Conservation (phyloP, 305 asterid genomes). For the Rubia peregrina region DNA sequence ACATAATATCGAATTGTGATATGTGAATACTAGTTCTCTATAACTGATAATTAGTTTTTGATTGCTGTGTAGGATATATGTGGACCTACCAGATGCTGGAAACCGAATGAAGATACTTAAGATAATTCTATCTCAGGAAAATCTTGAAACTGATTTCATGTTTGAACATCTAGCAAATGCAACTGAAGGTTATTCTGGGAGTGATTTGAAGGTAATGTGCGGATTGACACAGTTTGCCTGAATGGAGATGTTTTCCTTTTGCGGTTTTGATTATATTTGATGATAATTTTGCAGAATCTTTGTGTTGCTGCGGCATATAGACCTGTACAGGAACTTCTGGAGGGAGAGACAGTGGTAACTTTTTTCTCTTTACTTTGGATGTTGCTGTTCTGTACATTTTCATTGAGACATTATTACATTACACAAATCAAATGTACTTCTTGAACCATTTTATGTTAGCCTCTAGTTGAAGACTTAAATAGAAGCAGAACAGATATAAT, state of each 20-base stretch:
- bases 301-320: slow-evolving; percentile 92
- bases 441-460: not conserved
- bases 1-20: not conserved
- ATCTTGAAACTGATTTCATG: slow-evolving; percentile 57
- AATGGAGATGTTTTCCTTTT: slow-evolving; percentile 6
- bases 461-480: not conserved
- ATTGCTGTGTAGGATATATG: slow-evolving; percentile 55
- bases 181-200: slow-evolving; percentile 97
- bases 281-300: slow-evolving; percentile 55
- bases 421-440: not conserved
- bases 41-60: slow-evolving; percentile 7
- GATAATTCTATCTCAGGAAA: slow-evolving; percentile 74
- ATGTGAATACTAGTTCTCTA: not conserved
- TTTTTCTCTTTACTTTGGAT: slow-evolving; percentile 6
- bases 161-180: slow-evolving; percentile 79
- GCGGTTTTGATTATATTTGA: slow-evolving; percentile 8
- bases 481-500: not conserved
- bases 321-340: slow-evolving; percentile 92
- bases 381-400: slow-evolving; percentile 2
- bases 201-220: slow-evolving; percentile 80
- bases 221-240: slow-evolving; percentile 15
- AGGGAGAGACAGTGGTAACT: slow-evolving; percentile 58
- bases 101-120: slow-evolving; percentile 82
- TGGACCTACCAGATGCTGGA: slow-evolving; percentile 89
- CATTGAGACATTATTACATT: not conserved